phyloP scores from a whole-genome alignment of 352 stramenopile species.

The Globisporangium uncinulatum region DNA sequence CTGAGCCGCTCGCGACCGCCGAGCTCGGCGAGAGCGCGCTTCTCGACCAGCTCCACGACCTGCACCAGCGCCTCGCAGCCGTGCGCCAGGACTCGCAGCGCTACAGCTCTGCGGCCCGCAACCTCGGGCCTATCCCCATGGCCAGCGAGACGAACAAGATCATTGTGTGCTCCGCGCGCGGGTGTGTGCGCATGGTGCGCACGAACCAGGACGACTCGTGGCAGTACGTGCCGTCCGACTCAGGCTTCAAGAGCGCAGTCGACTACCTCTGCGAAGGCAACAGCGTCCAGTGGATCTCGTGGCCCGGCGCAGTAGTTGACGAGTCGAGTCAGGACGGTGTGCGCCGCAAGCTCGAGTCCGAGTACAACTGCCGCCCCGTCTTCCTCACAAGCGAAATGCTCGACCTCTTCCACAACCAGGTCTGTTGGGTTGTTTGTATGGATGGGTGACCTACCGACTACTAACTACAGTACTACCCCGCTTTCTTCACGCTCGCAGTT shows the following conservation, averaged over 20 bases:
- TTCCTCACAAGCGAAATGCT: conserved; percentile 75
- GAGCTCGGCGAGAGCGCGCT: conserved; percentile 68
- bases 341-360: conserved; percentile 63
- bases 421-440: no score
- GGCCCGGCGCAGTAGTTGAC: conserved; percentile 75
- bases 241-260: conserved; percentile 68
- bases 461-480: no score
- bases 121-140: conserved; percentile 65
- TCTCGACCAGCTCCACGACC: conserved; percentile 72
- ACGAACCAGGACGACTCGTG: conserved; percentile 64
- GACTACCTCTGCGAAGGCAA: conserved; percentile 71
- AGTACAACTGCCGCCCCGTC: conserved; percentile 82
- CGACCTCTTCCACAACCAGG: conserved; percentile 82
- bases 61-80: conserved; percentile 58
- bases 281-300: conserved; percentile 89
- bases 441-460: no score
- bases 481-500: no score
- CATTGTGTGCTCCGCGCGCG: conserved; percentile 61
- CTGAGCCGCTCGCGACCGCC: conserved; percentile 9
- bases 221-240: conserved; percentile 62
- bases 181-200: conserved; percentile 74
- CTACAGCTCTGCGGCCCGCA: conserved; percentile 52
- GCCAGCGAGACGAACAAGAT: conserved; percentile 77
- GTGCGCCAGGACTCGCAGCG: conserved; percentile 76
- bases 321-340: conserved; percentile 76